Percentiles rank a stretch among this genome's conserved stretches.
These are phyloP conservation scores for Cercospora zeae-maydis DNA, from an alignment of 2,329 filamentous ascomycete species.

Conservation along the genomic window DNA sequence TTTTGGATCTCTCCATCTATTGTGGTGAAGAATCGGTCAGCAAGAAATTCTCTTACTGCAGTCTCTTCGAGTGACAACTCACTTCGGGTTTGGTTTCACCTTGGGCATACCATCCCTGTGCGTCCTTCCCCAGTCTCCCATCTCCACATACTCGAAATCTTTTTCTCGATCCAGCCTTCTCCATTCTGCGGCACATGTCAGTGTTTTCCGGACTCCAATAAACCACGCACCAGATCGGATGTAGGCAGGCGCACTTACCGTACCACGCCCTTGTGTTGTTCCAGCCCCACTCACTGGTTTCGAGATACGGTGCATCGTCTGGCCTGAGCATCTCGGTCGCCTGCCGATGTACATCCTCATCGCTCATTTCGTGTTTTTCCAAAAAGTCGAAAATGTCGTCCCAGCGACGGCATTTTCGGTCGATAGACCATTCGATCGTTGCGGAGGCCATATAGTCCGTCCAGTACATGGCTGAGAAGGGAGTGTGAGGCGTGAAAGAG, in stretches of 20 bases:
- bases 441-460: neutral
- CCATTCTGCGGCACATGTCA: neutral
- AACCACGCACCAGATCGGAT: neutral
- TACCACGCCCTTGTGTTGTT: neutral
- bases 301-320: too few species aligned
- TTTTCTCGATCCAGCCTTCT: neutral
- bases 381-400: neutral
- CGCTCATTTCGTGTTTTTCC: neutral
- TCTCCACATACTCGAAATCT: neutral
- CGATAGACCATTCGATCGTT: neutral
- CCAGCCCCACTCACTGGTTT: neutral
- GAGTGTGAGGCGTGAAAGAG: too few species aligned
- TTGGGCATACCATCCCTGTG: neutral
- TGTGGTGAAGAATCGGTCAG: too few species aligned
- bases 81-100: neutral
- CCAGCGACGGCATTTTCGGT: slow-evolving; percentile 5
- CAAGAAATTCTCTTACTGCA: too few species aligned
- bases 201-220: neutral
- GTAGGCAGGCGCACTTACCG: neutral
- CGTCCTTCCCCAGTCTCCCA: neutral
- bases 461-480: neutral
- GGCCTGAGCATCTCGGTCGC: too few species aligned
- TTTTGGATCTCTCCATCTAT: too few species aligned
- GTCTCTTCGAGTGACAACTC: too few species aligned
- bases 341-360: neutral